phyloP scores from a whole-genome alignment of 495 filamentous ascomycete genomes.

The Penicillium steckii region DNA sequence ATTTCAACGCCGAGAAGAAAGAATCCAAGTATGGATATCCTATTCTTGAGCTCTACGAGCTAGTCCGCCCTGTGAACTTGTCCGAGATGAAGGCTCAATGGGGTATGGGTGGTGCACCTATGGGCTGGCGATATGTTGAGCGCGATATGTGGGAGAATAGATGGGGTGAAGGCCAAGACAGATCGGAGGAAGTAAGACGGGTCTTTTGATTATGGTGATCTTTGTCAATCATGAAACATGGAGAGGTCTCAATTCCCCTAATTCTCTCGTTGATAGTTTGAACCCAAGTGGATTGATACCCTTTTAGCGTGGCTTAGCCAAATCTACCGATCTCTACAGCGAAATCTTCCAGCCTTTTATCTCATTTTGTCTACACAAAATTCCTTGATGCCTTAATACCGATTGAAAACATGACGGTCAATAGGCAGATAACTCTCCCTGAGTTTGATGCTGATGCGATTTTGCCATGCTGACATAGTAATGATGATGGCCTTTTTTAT shows the following conservation, averaged over 20 bases:
- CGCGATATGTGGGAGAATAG: not conserved
- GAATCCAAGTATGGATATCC: slow-evolving; percentile 30
- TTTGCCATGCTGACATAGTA: too few species aligned
- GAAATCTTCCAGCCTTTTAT: too few species aligned
- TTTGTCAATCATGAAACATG: not conserved
- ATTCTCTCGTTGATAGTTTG: not conserved
- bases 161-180: not conserved
- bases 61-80: slow-evolving; percentile 20
- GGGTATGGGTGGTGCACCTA: not conserved
- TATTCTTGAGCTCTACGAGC: slow-evolving; percentile 18
- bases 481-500: too few species aligned
- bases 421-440: too few species aligned
- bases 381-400: too few species aligned
- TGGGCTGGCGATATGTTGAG: slow-evolving; percentile 2
- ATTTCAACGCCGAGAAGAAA: slow-evolving; percentile 39
- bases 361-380: too few species aligned
- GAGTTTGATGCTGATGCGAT: too few species aligned
- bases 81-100: slow-evolving; percentile 28
- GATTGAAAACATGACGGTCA: too few species aligned
- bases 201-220: not conserved
- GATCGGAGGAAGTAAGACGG: not conserved
- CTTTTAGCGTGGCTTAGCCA: too few species aligned
- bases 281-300: not conserved
- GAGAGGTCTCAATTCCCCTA: not conserved
- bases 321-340: too few species aligned